Evolutionary conservation across 1,139 yeast species (phyloP).

Genomic region (Torulaspora pretoriensis): DNA sequence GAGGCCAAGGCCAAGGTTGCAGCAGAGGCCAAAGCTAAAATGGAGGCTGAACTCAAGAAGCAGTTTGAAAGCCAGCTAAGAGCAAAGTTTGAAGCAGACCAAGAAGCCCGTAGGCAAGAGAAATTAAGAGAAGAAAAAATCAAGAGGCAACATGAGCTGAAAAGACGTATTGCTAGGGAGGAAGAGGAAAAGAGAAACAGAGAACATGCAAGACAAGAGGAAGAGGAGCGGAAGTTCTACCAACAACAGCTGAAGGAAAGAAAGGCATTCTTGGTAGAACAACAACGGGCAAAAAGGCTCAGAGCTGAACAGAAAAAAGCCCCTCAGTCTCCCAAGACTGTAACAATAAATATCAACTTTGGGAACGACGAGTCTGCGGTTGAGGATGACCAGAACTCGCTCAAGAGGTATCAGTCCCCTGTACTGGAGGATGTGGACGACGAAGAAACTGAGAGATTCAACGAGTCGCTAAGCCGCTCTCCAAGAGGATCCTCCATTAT

Average conservation of each 20-base stretch:
- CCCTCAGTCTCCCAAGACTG: conserved; percentile 5
- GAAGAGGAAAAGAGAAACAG: conserved; percentile 4
- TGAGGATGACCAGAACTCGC: background rate
- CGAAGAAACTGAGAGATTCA: conserved; percentile 30
- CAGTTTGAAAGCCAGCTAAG: conserved; percentile 3
- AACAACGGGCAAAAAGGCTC: conserved; percentile 9
- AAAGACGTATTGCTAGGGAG: conserved; percentile 7
- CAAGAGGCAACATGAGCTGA: conserved; percentile 7
- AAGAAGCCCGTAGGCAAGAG: conserved; percentile 1
- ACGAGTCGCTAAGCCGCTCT: conserved; percentile 19
- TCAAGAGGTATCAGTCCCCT: conserved; percentile 15
- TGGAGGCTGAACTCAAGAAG: conserved; percentile 2
- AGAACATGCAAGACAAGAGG: conserved; percentile 4
- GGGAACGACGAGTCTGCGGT: conserved; percentile 3
- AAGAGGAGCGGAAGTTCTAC: conserved; percentile 4
- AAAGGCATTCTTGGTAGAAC: conserved; percentile 7
- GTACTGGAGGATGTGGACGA: conserved; percentile 33
- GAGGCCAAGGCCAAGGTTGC: background rate
- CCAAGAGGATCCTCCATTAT: conserved; percentile 27
- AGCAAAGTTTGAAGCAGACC: conserved; percentile 6
- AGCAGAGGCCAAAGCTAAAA: conserved; percentile 1
- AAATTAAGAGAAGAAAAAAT: conserved; percentile 4
- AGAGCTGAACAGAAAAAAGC: conserved; percentile 1
- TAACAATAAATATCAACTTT: conserved; percentile 11
- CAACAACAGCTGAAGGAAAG: conserved; percentile 7